Evolutionary conservation across 495 filamentous ascomycete genomes (phyloP).

Genomic region (Aspergillus kassunensis): DNA sequence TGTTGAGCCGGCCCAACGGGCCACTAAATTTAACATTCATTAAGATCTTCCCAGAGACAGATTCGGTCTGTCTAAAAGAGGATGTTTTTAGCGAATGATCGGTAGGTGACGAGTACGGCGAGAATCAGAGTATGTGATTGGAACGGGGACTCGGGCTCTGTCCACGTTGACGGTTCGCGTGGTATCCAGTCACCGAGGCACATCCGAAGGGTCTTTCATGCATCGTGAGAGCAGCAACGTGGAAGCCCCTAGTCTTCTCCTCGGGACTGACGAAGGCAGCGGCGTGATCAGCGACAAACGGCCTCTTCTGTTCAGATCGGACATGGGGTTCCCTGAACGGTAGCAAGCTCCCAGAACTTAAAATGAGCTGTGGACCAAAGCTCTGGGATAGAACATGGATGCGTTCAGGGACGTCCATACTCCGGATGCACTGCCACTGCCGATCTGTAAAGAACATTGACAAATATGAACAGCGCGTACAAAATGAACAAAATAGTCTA

Average conservation of each 20-base stretch:
- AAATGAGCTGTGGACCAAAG: conserved; percentile 11
- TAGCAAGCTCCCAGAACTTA: background rate
- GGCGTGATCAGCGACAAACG: too few species aligned
- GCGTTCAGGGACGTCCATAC: conserved; percentile 7
- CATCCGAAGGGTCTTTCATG: too few species aligned
- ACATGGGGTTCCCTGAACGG: too few species aligned
- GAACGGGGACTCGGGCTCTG: conserved; percentile 12
- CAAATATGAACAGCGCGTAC: too few species aligned
- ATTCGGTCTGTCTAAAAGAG: background rate
- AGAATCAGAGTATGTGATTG: conserved; percentile 7
- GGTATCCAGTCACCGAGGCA: too few species aligned
- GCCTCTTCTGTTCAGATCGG: too few species aligned
- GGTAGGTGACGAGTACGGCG: conserved; percentile 9
- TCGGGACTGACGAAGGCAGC: too few species aligned
- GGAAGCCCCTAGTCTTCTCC: too few species aligned
- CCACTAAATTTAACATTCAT: background rate
- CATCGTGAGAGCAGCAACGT: too few species aligned
- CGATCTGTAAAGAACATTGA: conserved; percentile 23
- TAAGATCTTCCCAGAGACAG: background rate
- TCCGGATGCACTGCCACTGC: conserved; percentile 30
- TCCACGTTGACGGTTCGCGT: too few species aligned
- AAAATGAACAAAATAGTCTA: too few species aligned
- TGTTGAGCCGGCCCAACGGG: background rate
- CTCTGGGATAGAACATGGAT: too few species aligned
- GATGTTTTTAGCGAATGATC: conserved; percentile 3